These are phyloP conservation scores for Solanum tarapatanum DNA, from an alignment of 257 asterid genomes.

Conservation along the genomic window DNA sequence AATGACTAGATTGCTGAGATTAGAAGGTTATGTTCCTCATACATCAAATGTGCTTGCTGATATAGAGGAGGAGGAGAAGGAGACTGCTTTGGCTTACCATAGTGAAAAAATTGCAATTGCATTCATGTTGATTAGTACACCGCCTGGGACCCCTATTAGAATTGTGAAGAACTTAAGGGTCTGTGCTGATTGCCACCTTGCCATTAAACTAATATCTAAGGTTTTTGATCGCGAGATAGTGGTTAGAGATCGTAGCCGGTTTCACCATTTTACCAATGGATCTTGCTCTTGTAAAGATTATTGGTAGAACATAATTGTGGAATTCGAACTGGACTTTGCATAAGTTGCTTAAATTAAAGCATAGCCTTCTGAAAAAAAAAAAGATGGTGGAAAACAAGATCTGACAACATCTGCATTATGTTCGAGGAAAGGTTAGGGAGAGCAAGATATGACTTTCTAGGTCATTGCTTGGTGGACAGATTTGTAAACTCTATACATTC, in stretches of 20 bases:
- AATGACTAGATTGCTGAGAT: slow-evolving; percentile 54
- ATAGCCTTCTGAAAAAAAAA: not conserved
- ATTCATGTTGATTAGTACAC: slow-evolving; percentile 53
- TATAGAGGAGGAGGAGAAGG: slow-evolving; percentile 87
- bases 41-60: slow-evolving; percentile 66
- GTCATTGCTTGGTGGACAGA: not conserved
- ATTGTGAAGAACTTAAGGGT: slow-evolving; percentile 71
- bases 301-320: slow-evolving; percentile 35
- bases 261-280: slow-evolving; percentile 74
- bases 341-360: not conserved
- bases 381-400: not conserved
- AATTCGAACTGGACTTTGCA: not conserved
- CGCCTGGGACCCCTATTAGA: slow-evolving; percentile 46
- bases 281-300: slow-evolving; percentile 75
- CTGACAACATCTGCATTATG: not conserved
- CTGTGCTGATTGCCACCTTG: slow-evolving; percentile 77
- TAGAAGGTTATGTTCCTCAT: slow-evolving; percentile 68
- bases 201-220: slow-evolving; percentile 52
- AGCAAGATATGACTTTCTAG: not conserved
- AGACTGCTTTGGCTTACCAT: slow-evolving; percentile 62
- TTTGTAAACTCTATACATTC: not conserved
- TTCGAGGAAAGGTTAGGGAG: not conserved
- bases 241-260: slow-evolving; percentile 77
- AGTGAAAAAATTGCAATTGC: slow-evolving; percentile 85
- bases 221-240: slow-evolving; percentile 53